Evolutionary conservation across 2,329 filamentous ascomycete genomes (phyloP).

Genomic region (Cladosporium sp.): DNA sequence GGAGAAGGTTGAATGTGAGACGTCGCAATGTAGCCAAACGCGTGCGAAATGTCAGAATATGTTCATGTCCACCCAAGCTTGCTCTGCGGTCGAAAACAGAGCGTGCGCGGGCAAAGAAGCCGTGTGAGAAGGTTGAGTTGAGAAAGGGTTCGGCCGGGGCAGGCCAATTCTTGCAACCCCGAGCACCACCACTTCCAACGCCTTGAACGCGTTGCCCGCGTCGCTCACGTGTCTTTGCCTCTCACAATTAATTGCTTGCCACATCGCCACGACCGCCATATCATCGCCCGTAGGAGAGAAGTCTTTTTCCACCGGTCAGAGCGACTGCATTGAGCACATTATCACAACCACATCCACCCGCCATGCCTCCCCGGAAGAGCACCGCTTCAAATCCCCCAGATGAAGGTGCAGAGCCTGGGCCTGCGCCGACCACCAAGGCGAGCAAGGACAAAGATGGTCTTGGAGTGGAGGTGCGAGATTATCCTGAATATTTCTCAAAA

Average conservation of each 20-base stretch:
- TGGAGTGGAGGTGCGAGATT: constrained; percentile 39
- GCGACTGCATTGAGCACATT: neutral
- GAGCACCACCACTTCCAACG: neutral
- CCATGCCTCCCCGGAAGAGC: constrained; percentile 47
- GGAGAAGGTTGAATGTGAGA: no score
- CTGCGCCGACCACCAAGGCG: constrained; percentile 16
- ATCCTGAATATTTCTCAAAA: neutral
- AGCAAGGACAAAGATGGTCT: constrained; percentile 35
- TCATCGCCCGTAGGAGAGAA: neutral
- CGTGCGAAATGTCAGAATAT: no score
- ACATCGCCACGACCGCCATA: neutral
- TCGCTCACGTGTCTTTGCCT: constrained; percentile 3
- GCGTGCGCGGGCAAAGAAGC: neutral
- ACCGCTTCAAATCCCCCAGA: constrained; percentile 32
- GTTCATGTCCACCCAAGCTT: neutral
- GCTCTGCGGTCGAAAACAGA: neutral
- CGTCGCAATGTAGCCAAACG: no score
- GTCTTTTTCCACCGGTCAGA: no score
- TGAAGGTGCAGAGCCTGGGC: constrained; percentile 26
- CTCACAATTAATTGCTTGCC: constrained; percentile 5
- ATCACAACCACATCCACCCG: neutral
- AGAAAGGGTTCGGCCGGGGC: neutral
- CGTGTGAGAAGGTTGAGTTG: neutral
- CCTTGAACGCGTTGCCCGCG: constrained; percentile 2
- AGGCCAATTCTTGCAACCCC: neutral